phyloP scores from a whole-genome alignment of 2,329 filamentous ascomycete species.

The Xylaria sp. region DNA sequence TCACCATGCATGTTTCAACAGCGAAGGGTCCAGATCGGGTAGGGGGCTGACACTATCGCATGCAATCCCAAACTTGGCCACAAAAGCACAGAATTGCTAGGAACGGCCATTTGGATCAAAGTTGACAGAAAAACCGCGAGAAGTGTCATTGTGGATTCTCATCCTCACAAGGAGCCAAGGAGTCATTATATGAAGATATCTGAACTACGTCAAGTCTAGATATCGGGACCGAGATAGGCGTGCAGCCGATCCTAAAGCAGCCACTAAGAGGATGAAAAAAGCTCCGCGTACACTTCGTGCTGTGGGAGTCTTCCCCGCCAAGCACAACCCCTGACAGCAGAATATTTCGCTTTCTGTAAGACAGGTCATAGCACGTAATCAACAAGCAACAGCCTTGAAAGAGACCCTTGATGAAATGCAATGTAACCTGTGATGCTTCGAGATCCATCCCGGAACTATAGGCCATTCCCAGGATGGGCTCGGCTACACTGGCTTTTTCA shows the following conservation, averaged over 20 bases:
- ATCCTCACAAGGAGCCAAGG: conserved; percentile 3
- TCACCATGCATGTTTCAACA: conserved; percentile 36
- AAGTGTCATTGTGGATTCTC: conserved; percentile 5
- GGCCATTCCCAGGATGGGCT: conserved; percentile 27
- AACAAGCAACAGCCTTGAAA: conserved; percentile 29
- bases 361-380: conserved; percentile 29
- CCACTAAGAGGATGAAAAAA: conserved; percentile 27
- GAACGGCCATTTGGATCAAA: conserved; percentile 9
- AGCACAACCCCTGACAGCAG: conserved; percentile 23
- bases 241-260: conserved; percentile 28
- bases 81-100: conserved; percentile 21
- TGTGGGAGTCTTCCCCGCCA: conserved; percentile 27
- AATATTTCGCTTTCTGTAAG: conserved; percentile 24
- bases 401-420: conserved; percentile 28
- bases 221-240: conserved; percentile 36
- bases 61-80: conserved; percentile 24
- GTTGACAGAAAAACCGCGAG: conserved; percentile 1
- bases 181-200: conserved; percentile 22
- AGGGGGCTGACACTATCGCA: conserved; percentile 36
- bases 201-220: conserved; percentile 1
- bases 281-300: conserved; percentile 5
- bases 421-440: conserved; percentile 34
- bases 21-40: conserved; percentile 34
- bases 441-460: conserved; percentile 26
- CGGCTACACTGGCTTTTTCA: conserved; percentile 32